Base-by-base conservation (phyloP, 2,329 filamentous ascomycete genomes). In the Colletotrichum horii region DNA sequence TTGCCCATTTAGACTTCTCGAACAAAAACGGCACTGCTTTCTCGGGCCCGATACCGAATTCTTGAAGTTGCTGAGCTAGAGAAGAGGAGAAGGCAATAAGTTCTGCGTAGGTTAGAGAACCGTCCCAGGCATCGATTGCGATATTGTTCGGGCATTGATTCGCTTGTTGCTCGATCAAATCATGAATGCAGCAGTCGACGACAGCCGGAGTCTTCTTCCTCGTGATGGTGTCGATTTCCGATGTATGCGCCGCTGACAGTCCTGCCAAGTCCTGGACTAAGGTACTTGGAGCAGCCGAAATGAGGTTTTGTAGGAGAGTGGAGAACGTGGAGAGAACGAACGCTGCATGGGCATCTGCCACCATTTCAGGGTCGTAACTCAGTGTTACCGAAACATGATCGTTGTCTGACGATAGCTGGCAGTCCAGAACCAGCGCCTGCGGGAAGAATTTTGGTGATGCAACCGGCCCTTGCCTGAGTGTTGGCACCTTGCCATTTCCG, bases 1-100 rank as follows among this genome's bases (percentile, higher is more conserved):
- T 69, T 6, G 66, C 60, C 70, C 70, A 76, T 22, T 30, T 62
- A 1, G 74, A 73, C 28, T 72, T 76, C 8, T 76, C 70, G 22
- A 76, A 58, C 26, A 65, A 32, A 14, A 76, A 64, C 2, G 58
- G 73, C 12, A 61, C 62, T 12, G 79, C 67, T n/a, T 74, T 74
- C 8, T 77, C 76, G 8, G 70, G 71, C 19, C 77, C 77, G 32
- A 80, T 67, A 26, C 78, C 78, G 6, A 77, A 30, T 2, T 58
- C 8, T 16, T 32, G 71, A 32, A 80, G 70, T 14, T 67, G 55
- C 19, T 62, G 56, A 9, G 79, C 79, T 24, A 80, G 58, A 8
- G 19, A 7, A 8, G 72, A 76, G 12, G 78, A 78, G 22, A 52
- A 65, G 4, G 24, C n/a, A 16, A 76, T 78, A 4, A 80, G 74